Conservation (phyloP, 2,329 filamentous ascomycete genomes). For the Aspergillus ustus region DNA sequence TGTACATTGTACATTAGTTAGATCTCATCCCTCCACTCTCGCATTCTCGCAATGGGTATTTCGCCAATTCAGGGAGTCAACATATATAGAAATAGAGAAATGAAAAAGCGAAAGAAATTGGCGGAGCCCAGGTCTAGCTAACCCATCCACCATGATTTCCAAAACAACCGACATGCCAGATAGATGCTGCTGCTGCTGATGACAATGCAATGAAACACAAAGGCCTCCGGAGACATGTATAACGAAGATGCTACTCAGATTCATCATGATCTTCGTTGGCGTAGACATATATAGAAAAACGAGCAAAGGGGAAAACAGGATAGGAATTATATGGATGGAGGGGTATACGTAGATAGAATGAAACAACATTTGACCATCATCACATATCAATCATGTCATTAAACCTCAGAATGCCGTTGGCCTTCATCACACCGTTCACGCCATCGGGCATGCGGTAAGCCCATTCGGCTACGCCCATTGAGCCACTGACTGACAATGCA, state of each 20-base stretch:
- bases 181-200: slow-evolving; percentile 3
- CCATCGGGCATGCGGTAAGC: slow-evolving; percentile 70
- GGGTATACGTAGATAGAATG: slow-evolving; percentile 13
- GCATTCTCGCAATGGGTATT: slow-evolving; percentile 19
- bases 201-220: slow-evolving; percentile 8
- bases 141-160: slow-evolving; percentile 2
- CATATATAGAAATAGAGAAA: slow-evolving; percentile 8
- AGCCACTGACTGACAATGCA: slow-evolving; percentile 26
- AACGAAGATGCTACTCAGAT: slow-evolving; percentile 1
- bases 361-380: slow-evolving; percentile 21
- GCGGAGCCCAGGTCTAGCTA: slow-evolving; percentile 7
- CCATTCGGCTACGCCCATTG: slow-evolving; percentile 44
- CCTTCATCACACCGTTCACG: slow-evolving; percentile 83
- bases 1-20: slow-evolving; percentile 38
- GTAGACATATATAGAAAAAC: slow-evolving; percentile 13
- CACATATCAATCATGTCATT: slow-evolving; percentile 85
- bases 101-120: slow-evolving; percentile 1
- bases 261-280: slow-evolving; percentile 15
- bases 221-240: slow-evolving; percentile 6
- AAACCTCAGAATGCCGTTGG: slow-evolving; percentile 86
- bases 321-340: slow-evolving; percentile 5
- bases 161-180: neutral
- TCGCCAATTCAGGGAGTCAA: slow-evolving; percentile 11
- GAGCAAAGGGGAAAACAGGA: neutral
- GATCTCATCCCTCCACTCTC: slow-evolving; percentile 36